These are phyloP conservation scores for Leptosphaerulina australis DNA, from an alignment of 2,329 filamentous ascomycete genomes.

Conservation along the genomic window DNA sequence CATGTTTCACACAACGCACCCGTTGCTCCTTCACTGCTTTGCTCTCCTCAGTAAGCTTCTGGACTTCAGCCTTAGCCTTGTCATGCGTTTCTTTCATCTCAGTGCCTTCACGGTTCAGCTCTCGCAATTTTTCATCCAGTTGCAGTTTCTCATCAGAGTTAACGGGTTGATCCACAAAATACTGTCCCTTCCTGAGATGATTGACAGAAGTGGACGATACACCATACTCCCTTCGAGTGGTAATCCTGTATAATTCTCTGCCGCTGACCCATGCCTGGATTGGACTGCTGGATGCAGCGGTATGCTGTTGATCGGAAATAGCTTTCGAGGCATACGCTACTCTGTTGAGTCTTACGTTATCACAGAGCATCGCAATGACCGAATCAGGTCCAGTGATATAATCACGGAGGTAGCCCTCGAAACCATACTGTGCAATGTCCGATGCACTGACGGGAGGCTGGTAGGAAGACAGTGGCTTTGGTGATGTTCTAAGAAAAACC, in stretches of 20 bases:
- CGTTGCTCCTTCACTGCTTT: slow-evolving; percentile 13
- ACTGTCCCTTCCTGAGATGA: slow-evolving; percentile 64
- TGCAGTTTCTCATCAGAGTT: slow-evolving; percentile 69
- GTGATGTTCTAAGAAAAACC: slow-evolving; percentile 71
- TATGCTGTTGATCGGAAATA: slow-evolving; percentile 70
- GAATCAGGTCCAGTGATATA: slow-evolving; percentile 79
- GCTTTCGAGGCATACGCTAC: slow-evolving; percentile 69
- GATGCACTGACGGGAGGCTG: slow-evolving; percentile 60
- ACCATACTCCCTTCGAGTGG: slow-evolving; percentile 80
- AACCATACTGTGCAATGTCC: slow-evolving; percentile 64
- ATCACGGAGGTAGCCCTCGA: slow-evolving; percentile 82
- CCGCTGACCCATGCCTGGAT: slow-evolving; percentile 75
- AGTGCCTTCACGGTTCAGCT: slow-evolving; percentile 48
- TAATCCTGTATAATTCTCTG: slow-evolving; percentile 61
- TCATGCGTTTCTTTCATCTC: slow-evolving; percentile 42
- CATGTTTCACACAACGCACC: slow-evolving; percentile 1
- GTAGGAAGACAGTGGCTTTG: slow-evolving; percentile 61
- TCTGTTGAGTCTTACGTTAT: slow-evolving; percentile 70
- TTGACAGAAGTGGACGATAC: slow-evolving; percentile 72
- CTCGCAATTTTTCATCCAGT: slow-evolving; percentile 60
- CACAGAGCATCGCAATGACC: slow-evolving; percentile 87
- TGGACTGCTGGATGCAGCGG: slow-evolving; percentile 64
- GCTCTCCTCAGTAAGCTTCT: slow-evolving; percentile 13
- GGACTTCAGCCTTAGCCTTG: slow-evolving; percentile 23
- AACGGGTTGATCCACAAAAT: slow-evolving; percentile 79